Percentiles rank a stretch among this genome's conserved stretches.
Evolutionary conservation across 495 filamentous ascomycete species (phyloP).

Genomic region (Pseudoneurospora amorphoporcata): DNA sequence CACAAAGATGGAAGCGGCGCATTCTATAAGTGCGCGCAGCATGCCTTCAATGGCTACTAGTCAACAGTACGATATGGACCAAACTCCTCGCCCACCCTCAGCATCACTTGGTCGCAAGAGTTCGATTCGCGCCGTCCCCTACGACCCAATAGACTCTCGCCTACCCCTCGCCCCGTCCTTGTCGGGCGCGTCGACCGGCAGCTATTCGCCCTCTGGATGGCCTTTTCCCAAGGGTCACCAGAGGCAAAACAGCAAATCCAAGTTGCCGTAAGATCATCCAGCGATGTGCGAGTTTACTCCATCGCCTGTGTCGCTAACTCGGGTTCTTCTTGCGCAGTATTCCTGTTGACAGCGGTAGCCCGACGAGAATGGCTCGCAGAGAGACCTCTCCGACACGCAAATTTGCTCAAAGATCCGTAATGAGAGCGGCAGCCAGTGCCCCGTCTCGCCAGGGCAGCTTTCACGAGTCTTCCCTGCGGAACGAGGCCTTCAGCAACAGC

Average conservation of each 20-base stretch:
- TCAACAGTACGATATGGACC: background rate
- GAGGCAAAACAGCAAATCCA: background rate
- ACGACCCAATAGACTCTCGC: slow-evolving; percentile 1
- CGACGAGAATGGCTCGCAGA: background rate
- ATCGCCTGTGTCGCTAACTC: background rate
- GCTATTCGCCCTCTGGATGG: slow-evolving; percentile 9
- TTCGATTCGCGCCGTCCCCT: slow-evolving; percentile 9
- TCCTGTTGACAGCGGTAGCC: background rate
- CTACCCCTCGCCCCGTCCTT: background rate
- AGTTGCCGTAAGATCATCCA: background rate
- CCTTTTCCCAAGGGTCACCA: slow-evolving; percentile 5
- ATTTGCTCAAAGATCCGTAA: background rate
- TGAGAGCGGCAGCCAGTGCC: background rate
- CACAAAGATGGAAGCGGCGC: background rate
- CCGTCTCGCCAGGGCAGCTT: background rate
- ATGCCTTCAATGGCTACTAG: background rate
- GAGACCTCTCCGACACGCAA: background rate
- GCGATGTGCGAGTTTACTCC: background rate
- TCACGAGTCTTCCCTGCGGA: background rate
- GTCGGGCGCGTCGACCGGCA: slow-evolving; percentile 21
- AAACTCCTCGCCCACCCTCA: background rate
- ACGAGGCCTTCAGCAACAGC: background rate
- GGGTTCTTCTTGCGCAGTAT: background rate
- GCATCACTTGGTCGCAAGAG: background rate
- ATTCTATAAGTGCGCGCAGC: background rate